Base-by-base conservation (phyloP, 2,329 filamentous ascomycete genomes). In the Neofusicoccum umdonicola region DNA sequence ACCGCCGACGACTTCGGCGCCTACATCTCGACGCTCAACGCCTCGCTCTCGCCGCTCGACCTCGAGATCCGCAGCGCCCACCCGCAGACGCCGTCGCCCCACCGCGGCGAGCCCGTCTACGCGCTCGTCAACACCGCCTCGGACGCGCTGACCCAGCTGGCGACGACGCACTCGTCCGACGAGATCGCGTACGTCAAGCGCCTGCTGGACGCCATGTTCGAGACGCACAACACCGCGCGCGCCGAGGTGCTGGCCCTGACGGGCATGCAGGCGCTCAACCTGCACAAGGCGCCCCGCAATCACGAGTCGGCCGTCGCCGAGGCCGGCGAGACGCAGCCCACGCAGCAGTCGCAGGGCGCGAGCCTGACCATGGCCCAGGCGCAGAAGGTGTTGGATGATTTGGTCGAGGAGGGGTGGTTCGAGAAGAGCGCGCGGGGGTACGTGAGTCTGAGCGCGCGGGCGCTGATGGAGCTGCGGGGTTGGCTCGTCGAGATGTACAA, bases 401-500 rank as follows among this genome's bases (percentile, higher is more conserved):
- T 99, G 60, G 86, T 94, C 0, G 84, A 87, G 2, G 90, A 95
- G 71, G 90, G 90, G 2, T 99, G 95, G 92, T 84, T 99, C 64
- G 89, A 94, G 75, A 87, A 87, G 73, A 95, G 90, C 66, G 72
- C 75, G 15, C 83, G 84, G 11, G 88, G 88, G 0, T 96, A 89
- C 77, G 97, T 92, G 76, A 87, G 85, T 17, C 82, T 97, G 17
- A 89, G 88, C 60, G 86, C 92, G 3, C 85, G 94, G 8, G 90
- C 88, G 1, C 80, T 99, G 69, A 87, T 98, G 82, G 95, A 99
- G 81, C 80, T 99, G 65, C 84, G 90, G 65, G 83, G 85, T 1
- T 98, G 93, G 88, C 83, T 99, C 56, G 80, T 92, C n/a, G 90
- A 91, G 62, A 92, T 90, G 34, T 99, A 97, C 77, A 98, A 99